phyloP scores from a whole-genome alignment of 2,329 filamentous ascomycete species.

The Didymosphaeria variabile region DNA sequence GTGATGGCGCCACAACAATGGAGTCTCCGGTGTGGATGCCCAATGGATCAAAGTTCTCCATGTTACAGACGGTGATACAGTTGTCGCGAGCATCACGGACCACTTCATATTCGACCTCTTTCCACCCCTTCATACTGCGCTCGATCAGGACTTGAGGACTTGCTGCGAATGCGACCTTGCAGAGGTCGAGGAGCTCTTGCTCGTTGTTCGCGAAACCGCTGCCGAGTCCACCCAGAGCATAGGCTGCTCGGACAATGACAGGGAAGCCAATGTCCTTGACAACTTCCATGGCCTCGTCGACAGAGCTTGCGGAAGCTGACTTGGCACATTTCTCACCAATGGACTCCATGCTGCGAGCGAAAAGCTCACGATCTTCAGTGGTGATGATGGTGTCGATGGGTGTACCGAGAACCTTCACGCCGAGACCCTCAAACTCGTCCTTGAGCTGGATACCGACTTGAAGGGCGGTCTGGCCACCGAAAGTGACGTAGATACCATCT shows the following conservation, averaged over 20 bases:
- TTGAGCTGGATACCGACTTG: constrained; percentile 96
- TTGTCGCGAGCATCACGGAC: constrained; percentile 95
- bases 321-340: constrained; percentile 98
- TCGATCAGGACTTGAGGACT: constrained; percentile 97
- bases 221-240: constrained; percentile 92
- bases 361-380: constrained; percentile 96
- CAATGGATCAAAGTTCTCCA: constrained; percentile 99
- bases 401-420: constrained; percentile 93
- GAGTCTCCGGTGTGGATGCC: constrained; percentile 98
- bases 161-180: constrained; percentile 92
- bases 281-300: constrained; percentile 87
- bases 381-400: constrained; percentile 98
- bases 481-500: constrained; percentile 97
- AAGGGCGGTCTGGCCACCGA: constrained; percentile 97
- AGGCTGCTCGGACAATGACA: constrained; percentile 95
- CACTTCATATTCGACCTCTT: constrained; percentile 99
- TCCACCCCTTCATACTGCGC: constrained; percentile 99
- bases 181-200: constrained; percentile 82
- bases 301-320: constrained; percentile 87
- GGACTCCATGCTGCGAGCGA: constrained; percentile 97
- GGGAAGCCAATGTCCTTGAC: constrained; percentile 95
- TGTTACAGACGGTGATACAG: constrained; percentile 99
- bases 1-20: constrained; percentile 96
- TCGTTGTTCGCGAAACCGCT: constrained; percentile 95
- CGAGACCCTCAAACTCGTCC: constrained; percentile 92